These are phyloP conservation scores for Pythium apleroticum DNA, from an alignment of 352 stramenopile genomes.

Conservation along the genomic window DNA sequence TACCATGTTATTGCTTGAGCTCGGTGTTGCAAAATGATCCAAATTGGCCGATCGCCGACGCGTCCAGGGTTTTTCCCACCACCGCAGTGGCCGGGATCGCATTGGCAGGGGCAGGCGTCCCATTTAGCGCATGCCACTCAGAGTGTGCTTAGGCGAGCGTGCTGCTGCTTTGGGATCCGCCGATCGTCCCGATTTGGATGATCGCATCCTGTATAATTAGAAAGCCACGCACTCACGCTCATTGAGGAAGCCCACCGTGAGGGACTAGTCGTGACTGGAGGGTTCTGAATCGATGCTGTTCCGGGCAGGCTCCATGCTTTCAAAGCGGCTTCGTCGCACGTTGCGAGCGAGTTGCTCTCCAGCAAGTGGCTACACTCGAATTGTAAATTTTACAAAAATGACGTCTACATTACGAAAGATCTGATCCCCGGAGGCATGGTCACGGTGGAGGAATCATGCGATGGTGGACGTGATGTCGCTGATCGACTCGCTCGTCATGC, in stretches of 20 bases:
- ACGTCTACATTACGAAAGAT: neutral
- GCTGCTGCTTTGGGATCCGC: neutral
- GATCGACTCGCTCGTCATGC: no score
- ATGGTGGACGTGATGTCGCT: no score
- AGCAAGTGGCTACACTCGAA: neutral
- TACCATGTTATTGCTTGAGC: conserved; percentile 6
- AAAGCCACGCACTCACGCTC: neutral
- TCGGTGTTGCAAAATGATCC: neutral
- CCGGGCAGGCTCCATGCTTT: neutral
- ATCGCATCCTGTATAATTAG: neutral
- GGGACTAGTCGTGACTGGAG: neutral
- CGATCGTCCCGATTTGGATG: conserved; percentile 4
- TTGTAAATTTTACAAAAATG: neutral
- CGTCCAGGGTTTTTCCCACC: neutral
- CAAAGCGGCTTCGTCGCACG: neutral
- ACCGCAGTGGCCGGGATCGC: neutral
- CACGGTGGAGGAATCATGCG: no score
- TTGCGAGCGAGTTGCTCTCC: neutral
- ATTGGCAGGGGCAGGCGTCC: neutral
- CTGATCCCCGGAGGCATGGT: no score
- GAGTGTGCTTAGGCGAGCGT: neutral
- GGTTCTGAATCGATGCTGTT: conserved; percentile 4
- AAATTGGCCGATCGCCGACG: neutral
- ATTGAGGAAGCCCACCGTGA: neutral
- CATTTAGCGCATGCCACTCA: conserved; percentile 5